These are phyloP conservation scores for Colletotrichum somersetense DNA, from an alignment of 2,329 filamentous ascomycete species.

Conservation along the genomic window DNA sequence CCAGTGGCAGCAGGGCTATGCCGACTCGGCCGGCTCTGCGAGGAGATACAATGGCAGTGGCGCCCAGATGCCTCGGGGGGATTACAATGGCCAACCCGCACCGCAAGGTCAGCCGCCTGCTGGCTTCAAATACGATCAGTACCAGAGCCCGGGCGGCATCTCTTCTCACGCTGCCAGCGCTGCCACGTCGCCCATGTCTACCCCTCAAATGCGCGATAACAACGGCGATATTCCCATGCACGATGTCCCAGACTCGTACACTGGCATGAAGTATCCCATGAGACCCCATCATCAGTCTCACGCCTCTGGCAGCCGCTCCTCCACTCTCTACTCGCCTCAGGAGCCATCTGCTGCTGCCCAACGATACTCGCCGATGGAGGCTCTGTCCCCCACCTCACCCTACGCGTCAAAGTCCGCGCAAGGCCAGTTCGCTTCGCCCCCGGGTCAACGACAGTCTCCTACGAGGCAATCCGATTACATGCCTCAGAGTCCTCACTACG, in stretches of 20 bases:
- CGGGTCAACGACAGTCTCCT: slow-evolving; percentile 80
- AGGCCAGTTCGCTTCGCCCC: slow-evolving; percentile 65
- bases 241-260: slow-evolving; percentile 85
- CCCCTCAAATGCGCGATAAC: slow-evolving; percentile 74
- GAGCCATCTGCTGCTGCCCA: slow-evolving; percentile 87
- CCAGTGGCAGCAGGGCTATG: slow-evolving; percentile 71
- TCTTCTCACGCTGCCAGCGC: slow-evolving; percentile 58
- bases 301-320: slow-evolving; percentile 61
- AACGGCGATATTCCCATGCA: slow-evolving; percentile 89
- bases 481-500: slow-evolving; percentile 70
- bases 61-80: slow-evolving; percentile 52
- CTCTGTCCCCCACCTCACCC: slow-evolving; percentile 82
- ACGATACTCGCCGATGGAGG: slow-evolving; percentile 96
- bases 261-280: slow-evolving; percentile 87
- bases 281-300: slow-evolving; percentile 84
- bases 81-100: slow-evolving; percentile 48
- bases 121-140: slow-evolving; percentile 76
- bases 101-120: slow-evolving; percentile 59
- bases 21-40: slow-evolving; percentile 72
- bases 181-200: slow-evolving; percentile 68
- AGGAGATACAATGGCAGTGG: slow-evolving; percentile 71
- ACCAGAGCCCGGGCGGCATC: slow-evolving; percentile 61
- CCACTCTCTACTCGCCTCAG: slow-evolving; percentile 79
- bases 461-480: slow-evolving; percentile 75
- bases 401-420: slow-evolving; percentile 75